A percentile compares a stretch with the other conserved stretches of the same genome.
phyloP scores from a whole-genome alignment of 176 grass and related monocot species.

The Otatea glauca region DNA sequence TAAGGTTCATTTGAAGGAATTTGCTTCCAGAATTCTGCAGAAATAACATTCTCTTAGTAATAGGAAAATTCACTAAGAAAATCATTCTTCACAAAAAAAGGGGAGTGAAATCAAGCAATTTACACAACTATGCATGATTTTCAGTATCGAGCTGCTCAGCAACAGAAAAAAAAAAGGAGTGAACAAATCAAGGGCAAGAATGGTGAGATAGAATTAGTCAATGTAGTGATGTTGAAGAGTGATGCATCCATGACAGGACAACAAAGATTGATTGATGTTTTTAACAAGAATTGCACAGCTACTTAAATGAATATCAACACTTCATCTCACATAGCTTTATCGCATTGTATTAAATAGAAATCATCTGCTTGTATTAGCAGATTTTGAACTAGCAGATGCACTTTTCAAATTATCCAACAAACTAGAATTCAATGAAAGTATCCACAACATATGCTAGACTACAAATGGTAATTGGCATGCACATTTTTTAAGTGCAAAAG shows the following conservation, averaged over 20 bases:
- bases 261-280: background rate
- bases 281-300: background rate
- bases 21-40: constrained; percentile 97
- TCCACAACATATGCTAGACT: background rate
- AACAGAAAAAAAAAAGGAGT: background rate
- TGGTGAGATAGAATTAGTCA: background rate
- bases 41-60: constrained; percentile 42
- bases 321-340: background rate
- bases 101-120: background rate
- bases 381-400: constrained; percentile 29
- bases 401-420: background rate
- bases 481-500: constrained; percentile 16
- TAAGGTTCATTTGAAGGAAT: constrained; percentile 94
- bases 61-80: constrained; percentile 26
- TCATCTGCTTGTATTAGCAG: background rate
- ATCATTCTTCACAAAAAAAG: background rate
- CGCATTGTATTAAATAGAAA: constrained; percentile 1
- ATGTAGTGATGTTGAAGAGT: background rate
- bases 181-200: background rate
- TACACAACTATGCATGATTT: background rate
- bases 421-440: constrained; percentile 1
- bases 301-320: background rate
- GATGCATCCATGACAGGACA: background rate
- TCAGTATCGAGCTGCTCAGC: background rate
- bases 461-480: constrained; percentile 3